Evolutionary conservation across 768 basidiomycete species (phyloP).

Genomic region (Asterophora parasitica): DNA sequence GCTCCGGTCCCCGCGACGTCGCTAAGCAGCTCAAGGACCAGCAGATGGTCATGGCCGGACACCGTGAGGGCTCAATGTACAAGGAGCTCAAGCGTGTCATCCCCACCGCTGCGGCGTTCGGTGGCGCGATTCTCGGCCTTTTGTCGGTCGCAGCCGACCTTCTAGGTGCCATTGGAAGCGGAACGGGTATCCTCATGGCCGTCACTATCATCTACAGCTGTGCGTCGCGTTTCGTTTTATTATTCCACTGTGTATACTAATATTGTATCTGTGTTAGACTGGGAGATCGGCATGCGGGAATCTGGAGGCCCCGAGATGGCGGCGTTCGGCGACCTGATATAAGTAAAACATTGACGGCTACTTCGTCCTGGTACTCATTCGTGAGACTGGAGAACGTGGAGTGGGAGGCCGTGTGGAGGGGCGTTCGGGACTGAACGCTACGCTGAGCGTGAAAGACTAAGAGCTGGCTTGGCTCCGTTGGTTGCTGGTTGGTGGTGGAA

Average conservation of each 20-base stretch:
- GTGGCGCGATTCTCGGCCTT: conserved; percentile 93
- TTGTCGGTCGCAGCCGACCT: conserved; percentile 89
- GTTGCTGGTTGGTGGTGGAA: not conserved
- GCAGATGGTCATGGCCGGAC: conserved; percentile 90
- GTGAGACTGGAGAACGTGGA: not conserved
- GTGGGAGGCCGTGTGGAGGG: not conserved
- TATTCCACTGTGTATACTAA: too few relatives aligned
- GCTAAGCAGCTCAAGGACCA: conserved; percentile 99
- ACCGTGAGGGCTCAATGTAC: conserved; percentile 98
- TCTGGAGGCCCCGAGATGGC: conserved; percentile 81
- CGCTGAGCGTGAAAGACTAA: too few relatives aligned
- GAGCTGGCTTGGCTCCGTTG: too few relatives aligned
- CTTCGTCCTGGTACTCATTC: not conserved
- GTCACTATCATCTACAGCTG: conserved; percentile 97
- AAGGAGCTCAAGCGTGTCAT: conserved; percentile 98
- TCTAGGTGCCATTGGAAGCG: conserved; percentile 93
- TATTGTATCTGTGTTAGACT: conserved; percentile 63
- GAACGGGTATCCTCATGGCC: conserved; percentile 95
- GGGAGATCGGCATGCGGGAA: conserved; percentile 92
- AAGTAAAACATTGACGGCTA: conserved; percentile 25
- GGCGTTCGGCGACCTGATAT: conserved; percentile 73
- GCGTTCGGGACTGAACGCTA: too few relatives aligned
- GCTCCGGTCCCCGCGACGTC: conserved; percentile 91
- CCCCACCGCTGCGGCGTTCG: conserved; percentile 95
- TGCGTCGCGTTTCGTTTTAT: conserved; percentile 32